Percentiles rank a stretch among this genome's conserved stretches.
Evolutionary conservation across 2,329 filamentous ascomycete genomes (phyloP).

Genomic region (Sporothrix inflata): DNA sequence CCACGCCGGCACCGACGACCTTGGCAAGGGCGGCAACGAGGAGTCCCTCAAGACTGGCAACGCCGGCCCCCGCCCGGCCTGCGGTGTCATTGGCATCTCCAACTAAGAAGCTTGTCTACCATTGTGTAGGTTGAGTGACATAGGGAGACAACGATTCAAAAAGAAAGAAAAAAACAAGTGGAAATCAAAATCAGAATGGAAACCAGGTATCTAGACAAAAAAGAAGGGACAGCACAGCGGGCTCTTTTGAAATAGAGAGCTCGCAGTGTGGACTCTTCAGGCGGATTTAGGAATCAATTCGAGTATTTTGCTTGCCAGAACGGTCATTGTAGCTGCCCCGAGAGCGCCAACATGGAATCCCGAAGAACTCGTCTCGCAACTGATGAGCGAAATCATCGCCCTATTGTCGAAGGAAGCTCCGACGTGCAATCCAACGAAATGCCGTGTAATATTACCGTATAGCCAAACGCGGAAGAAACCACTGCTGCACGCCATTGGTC

Average conservation of each 20-base stretch:
- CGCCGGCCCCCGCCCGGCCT: conserved; percentile 89
- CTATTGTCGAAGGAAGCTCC: too few relatives aligned
- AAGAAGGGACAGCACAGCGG: too few relatives aligned
- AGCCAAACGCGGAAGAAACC: background rate
- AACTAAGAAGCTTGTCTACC: conserved; percentile 53
- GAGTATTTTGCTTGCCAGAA: background rate
- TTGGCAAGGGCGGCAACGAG: conserved; percentile 87
- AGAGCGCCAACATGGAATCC: background rate
- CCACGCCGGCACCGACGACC: conserved; percentile 94
- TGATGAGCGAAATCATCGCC: too few relatives aligned
- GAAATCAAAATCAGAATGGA: conserved; percentile 2
- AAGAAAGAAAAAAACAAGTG: background rate
- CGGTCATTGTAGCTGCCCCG: background rate
- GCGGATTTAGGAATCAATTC: background rate
- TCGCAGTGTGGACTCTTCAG: background rate
- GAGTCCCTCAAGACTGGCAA: conserved; percentile 99
- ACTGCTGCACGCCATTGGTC: background rate
- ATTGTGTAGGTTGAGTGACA: background rate
- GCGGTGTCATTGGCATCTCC: conserved; percentile 93
- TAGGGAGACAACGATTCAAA: background rate
- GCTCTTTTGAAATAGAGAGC: background rate
- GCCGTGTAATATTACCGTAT: background rate
- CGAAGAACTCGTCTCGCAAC: background rate
- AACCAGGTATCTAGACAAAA: background rate
- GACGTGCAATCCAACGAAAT: too few relatives aligned